These are phyloP conservation scores for Coemansia sp. DNA, from an alignment of 192 early-diverging fungal genomes.

Conservation along the genomic window DNA sequence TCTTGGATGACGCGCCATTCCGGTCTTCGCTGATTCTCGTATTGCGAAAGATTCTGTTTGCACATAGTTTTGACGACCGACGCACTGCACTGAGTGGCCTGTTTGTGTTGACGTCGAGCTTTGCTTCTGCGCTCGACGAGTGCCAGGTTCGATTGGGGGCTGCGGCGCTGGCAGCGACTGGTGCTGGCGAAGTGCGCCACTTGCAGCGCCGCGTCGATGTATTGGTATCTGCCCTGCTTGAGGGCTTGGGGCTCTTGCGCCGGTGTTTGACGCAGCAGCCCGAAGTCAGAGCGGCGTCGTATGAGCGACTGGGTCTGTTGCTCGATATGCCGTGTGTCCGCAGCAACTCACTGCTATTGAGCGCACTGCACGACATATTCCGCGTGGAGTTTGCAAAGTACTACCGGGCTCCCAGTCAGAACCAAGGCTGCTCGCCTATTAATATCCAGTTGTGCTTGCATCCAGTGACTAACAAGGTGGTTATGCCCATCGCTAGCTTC, in stretches of 20 bases:
- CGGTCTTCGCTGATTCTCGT: constrained; percentile 67
- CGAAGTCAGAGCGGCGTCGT: constrained; percentile 60
- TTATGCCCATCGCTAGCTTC: constrained; percentile 37
- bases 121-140: constrained; percentile 22
- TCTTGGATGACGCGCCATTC: constrained; percentile 58
- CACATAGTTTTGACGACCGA: constrained; percentile 63
- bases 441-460: constrained; percentile 31
- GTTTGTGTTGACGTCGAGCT: constrained; percentile 52
- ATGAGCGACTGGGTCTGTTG: constrained; percentile 59
- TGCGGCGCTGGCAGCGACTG: not conserved
- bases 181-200: not conserved
- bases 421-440: constrained; percentile 35
- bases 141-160: constrained; percentile 1
- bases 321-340: constrained; percentile 34
- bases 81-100: constrained; percentile 65
- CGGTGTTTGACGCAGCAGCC: constrained; percentile 71
- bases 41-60: constrained; percentile 70
- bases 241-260: constrained; percentile 61
- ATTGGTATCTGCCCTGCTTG: constrained; percentile 28
- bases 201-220: constrained; percentile 12
- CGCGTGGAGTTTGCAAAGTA: constrained; percentile 53
- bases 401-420: constrained; percentile 12
- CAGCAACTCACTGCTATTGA: constrained; percentile 15
- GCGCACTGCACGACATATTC: constrained; percentile 29
- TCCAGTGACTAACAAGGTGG: constrained; percentile 25